Evolutionary conservation across 768 basidiomycete genomes (phyloP), one percentile per base, ranked within the genome.

Genomic region (Artomyces pyxidatus): DNA sequence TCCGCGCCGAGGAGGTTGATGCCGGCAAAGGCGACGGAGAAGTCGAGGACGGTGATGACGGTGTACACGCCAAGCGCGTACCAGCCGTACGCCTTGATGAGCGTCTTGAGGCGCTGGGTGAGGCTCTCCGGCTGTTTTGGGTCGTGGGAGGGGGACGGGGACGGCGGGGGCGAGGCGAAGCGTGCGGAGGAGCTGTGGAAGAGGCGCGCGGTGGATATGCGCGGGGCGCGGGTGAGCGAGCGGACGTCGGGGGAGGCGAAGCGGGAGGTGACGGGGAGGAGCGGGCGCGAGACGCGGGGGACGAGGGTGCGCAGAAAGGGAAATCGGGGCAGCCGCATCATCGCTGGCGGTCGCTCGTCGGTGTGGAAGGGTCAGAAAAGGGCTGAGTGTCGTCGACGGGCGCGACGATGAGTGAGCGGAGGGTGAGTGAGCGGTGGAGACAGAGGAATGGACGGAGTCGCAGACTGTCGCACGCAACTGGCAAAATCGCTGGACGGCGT

Each of bases 1-100:
- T 97, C 93, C 2, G 92, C 91, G 39, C 96, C 96, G 28, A 96
- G 71, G 37, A 91, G 71, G 57, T 89, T 85, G 61, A 99, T 81
- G 45, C 81, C 81, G 41, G 81, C 76, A 62, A 96, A 96, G 0
- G 88, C 81, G 59, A 96, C 73, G 29, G 78, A 69, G 63, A 98
- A 92, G 65, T 99, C 96, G 62, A 93, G 61, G 6, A 72, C 70
- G 37, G 78, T 77, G 47, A 98, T 63, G 43, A 83, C 61, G 53
- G 84, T 38, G 71, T 99, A 99, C 22, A 98, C 83, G 27, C 88
- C 93, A 25, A 98, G 75, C 17, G 96, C 92, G 62, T 94, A 95
- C 88, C 89, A 92, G 26, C 95, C 95, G 63, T 98, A 96, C 4
- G 86, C 78, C 62, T 87, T 93, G 51, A 93, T 83, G 50, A 97